phyloP scores from a whole-genome alignment of 805 yeast species.

The Hanseniaspora vineae region DNA sequence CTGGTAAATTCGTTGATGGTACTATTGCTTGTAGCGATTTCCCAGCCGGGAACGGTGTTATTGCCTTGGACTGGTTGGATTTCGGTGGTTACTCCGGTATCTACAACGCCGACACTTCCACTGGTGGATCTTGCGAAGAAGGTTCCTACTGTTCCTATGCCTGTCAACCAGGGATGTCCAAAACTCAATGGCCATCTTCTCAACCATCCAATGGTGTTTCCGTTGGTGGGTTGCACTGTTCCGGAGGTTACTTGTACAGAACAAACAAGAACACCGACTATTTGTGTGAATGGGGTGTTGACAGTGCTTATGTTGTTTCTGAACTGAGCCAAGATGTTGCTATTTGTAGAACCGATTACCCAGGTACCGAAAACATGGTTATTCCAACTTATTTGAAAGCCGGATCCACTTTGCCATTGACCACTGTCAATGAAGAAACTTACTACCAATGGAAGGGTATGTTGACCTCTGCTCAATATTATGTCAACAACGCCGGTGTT shows the following conservation, averaged over 20 bases:
- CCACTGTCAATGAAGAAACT: constrained; percentile 65
- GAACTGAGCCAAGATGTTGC: constrained; percentile 59
- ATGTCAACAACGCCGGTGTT: constrained; percentile 94
- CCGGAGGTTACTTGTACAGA: constrained; percentile 72
- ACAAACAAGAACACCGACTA: constrained; percentile 52
- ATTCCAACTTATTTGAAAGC: constrained; percentile 75
- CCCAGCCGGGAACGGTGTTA: constrained; percentile 78
- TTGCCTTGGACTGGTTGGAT: constrained; percentile 56
- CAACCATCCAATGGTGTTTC: constrained; percentile 89
- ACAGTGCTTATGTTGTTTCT: constrained; percentile 55
- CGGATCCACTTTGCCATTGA: constrained; percentile 51
- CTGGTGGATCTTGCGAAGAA: constrained; percentile 57
- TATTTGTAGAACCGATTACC: constrained; percentile 96
- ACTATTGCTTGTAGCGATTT: constrained; percentile 48
- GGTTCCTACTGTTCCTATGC: constrained; percentile 96
- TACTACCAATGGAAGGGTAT: constrained; percentile 78
- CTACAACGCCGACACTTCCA: constrained; percentile 42
- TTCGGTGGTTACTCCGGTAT: constrained; percentile 80
- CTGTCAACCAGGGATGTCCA: constrained; percentile 97
- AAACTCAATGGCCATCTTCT: constrained; percentile 88
- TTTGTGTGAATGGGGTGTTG: constrained; percentile 81
- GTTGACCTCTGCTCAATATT: constrained; percentile 87
- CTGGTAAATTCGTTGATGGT: constrained; percentile 50
- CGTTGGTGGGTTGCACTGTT: constrained; percentile 85
- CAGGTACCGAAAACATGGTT: constrained; percentile 98